These are phyloP conservation scores for Sphaerulina musiva DNA, from an alignment of 2,329 filamentous ascomycete species.

Conservation along the genomic window DNA sequence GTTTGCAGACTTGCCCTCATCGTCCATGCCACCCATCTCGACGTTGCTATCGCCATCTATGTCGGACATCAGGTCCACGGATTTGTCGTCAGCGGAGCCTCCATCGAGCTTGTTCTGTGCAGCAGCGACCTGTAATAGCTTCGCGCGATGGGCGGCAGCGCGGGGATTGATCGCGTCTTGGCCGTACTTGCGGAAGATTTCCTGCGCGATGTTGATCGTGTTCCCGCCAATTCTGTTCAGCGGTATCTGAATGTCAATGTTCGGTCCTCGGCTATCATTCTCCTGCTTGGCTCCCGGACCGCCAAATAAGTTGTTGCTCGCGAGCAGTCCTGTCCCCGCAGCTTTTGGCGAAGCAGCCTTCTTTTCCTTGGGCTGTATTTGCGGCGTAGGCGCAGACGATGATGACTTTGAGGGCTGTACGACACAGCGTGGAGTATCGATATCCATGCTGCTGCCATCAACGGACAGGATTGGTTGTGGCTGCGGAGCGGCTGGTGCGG, in stretches of 20 bases:
- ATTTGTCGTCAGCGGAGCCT: conserved; percentile 73
- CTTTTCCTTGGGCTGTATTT: conserved; percentile 34
- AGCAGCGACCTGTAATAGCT: conserved; percentile 79
- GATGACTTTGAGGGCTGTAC: conserved; percentile 27
- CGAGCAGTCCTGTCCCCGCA: conserved; percentile 58
- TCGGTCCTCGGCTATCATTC: conserved; percentile 47
- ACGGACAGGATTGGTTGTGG: conserved; percentile 12
- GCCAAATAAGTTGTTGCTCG: conserved; percentile 56
- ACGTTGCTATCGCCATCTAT: conserved; percentile 70
- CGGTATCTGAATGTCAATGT: conserved; percentile 81
- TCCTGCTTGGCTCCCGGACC: conserved; percentile 43
- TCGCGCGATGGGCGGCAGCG: conserved; percentile 78
- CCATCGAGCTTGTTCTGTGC: conserved; percentile 80
- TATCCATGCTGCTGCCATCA: conserved; percentile 31
- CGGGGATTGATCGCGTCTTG: conserved; percentile 91
- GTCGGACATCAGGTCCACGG: conserved; percentile 60
- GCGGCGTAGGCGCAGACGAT: conserved; percentile 27
- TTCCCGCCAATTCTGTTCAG: conserved; percentile 78
- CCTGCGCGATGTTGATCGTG: conserved; percentile 88
- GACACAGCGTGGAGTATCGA: conserved; percentile 23
- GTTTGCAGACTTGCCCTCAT: conserved; percentile 55
- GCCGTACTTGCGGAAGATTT: conserved; percentile 90
- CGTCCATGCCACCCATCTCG: conserved; percentile 68
- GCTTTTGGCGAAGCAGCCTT: conserved; percentile 32
- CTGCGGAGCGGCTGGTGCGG: conserved; percentile 9